Conservation (phyloP, 1,284 basidiomycete genomes). For the Singerocomus inundabilis region DNA sequence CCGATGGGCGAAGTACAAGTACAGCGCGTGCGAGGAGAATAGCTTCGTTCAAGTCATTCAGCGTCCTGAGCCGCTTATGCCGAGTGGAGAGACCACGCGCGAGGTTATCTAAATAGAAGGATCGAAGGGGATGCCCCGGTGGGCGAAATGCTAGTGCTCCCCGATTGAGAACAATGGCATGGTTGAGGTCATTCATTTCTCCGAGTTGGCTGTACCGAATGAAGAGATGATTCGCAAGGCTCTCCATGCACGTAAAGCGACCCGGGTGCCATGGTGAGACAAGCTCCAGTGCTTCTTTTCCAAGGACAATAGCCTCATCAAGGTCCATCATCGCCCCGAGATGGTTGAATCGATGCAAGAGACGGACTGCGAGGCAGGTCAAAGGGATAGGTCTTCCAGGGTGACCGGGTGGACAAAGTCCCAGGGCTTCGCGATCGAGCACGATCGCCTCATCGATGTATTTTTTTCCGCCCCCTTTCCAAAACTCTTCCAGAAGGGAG, state of each 20-base stretch:
- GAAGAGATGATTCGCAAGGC: too few relatives aligned
- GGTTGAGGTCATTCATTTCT: too few relatives aligned
- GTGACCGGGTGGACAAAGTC: neutral
- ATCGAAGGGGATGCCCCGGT: neutral
- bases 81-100: neutral
- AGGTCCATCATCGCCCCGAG: neutral
- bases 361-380: neutral
- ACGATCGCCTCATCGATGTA: neutral
- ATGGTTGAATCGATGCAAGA: neutral
- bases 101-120: neutral
- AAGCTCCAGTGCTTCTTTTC: too few relatives aligned
- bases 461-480: neutral
- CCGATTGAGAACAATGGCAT: neutral
- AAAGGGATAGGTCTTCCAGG: neutral
- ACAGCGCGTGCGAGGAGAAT: neutral
- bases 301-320: too few relatives aligned
- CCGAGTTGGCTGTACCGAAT: too few relatives aligned
- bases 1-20: too few relatives aligned
- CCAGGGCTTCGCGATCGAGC: neutral
- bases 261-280: too few relatives aligned
- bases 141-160: neutral
- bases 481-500: neutral
- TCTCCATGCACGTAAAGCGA: too few relatives aligned
- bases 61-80: neutral
- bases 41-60: neutral